Evolutionary conservation across 768 basidiomycete genomes (phyloP).

Genomic region (Crucibulum laeve): DNA sequence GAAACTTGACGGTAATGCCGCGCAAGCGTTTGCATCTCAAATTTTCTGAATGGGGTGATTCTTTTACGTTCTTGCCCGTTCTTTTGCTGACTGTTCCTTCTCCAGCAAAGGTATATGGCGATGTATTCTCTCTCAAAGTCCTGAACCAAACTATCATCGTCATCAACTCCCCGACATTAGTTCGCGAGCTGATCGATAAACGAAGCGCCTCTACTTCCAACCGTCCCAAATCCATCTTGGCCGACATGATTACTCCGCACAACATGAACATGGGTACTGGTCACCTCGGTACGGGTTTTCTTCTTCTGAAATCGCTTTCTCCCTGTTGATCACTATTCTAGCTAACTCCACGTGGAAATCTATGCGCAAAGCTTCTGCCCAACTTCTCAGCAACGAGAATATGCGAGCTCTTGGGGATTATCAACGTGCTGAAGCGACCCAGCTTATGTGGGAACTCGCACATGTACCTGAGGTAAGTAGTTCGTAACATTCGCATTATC

Average conservation of each 20-base stretch:
- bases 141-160: slow-evolving; percentile 18
- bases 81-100: neutral
- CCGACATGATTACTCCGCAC: slow-evolving; percentile 11
- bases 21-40: slow-evolving; percentile 14
- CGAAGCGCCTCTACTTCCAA: slow-evolving; percentile 12
- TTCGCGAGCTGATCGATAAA: slow-evolving; percentile 18
- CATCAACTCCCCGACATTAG: slow-evolving; percentile 12
- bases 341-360: slow-evolving; percentile 14
- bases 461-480: slow-evolving; percentile 11
- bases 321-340: neutral
- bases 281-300: slow-evolving; percentile 4
- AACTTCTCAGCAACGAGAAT: slow-evolving; percentile 11
- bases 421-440: slow-evolving; percentile 17
- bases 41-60: slow-evolving; percentile 14
- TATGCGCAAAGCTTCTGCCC: slow-evolving; percentile 12
- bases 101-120: slow-evolving; percentile 13
- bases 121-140: slow-evolving; percentile 14
- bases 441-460: slow-evolving; percentile 10
- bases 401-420: slow-evolving; percentile 9
- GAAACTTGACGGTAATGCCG: slow-evolving; percentile 17
- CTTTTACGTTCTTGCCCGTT: neutral
- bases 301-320: neutral
- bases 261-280: slow-evolving; percentile 14
- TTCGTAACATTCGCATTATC: neutral
- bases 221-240: slow-evolving; percentile 13